Evolutionary conservation across 1,284 basidiomycete species (phyloP).

Genomic region (Albatrellus sp.): DNA sequence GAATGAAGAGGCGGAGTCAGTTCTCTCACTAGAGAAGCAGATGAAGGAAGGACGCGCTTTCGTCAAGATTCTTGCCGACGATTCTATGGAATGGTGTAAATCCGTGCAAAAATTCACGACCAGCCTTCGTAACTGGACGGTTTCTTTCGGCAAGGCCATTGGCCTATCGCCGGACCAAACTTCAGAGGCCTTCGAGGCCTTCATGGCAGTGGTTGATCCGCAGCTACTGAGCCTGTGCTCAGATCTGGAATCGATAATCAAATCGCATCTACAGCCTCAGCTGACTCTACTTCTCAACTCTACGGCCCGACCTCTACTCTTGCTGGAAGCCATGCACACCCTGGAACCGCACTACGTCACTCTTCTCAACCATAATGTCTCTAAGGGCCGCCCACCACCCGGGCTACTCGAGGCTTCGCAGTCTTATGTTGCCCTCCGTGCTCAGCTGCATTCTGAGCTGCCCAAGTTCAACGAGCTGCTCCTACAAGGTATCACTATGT

Average conservation of each 20-base stretch:
- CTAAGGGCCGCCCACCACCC: conserved; percentile 49
- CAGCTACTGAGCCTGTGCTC: conserved; percentile 40
- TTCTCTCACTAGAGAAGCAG: conserved; percentile 41
- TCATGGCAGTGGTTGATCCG: conserved; percentile 42
- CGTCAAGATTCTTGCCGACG: conserved; percentile 45
- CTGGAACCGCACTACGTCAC: conserved; percentile 56
- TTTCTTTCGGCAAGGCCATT: conserved; percentile 53
- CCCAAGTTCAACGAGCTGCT: conserved; percentile 49
- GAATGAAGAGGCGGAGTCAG: conserved; percentile 40
- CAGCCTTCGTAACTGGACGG: conserved; percentile 45
- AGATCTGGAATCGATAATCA: conserved; percentile 37
- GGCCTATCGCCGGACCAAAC: conserved; percentile 37
- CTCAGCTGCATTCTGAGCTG: conserved; percentile 55
- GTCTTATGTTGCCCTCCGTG: conserved; percentile 61
- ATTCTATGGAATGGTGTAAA: conserved; percentile 47
- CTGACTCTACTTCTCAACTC: conserved; percentile 42
- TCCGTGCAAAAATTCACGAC: conserved; percentile 31
- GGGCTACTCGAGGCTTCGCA: conserved; percentile 56
- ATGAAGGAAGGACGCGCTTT: conserved; percentile 40
- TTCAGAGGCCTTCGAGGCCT: conserved; percentile 65
- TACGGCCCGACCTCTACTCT: conserved; percentile 46
- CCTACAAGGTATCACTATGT: conserved; percentile 39
- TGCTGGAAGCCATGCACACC: conserved; percentile 57
- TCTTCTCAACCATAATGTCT: conserved; percentile 47
- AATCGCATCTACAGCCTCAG: conserved; percentile 39